Base-by-base conservation (phyloP, 768 basidiomycete genomes). In the Boletus vinaceobasis region DNA sequence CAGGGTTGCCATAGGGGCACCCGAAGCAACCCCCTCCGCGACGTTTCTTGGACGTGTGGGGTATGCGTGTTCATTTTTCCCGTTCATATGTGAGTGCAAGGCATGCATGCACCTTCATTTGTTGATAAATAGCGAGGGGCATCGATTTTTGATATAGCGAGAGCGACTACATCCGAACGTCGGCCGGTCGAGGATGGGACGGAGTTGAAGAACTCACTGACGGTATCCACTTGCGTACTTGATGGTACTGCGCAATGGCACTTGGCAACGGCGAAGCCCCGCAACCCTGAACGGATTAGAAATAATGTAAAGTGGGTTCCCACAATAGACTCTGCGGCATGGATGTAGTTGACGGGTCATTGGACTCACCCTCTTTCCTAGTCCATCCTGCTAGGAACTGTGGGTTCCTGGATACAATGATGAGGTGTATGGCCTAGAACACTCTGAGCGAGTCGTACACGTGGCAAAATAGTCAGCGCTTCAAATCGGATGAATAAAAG, bases 1-100 rank as follows among this genome's bases (percentile, higher is more conserved):
- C 53, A 14, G n/a, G 7, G 43, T 48, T n/a, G 40, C 19, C 56
- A 57, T 49, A 33, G 48, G 49, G 23, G 50, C 48, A 7, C 27
- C 10, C 2, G n/a, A 7, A 37, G 19, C 3, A 17, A 21, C n/a
- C 26, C 14, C 35, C 17, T 55, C 23, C 23, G 27, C 27, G 21
- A 21, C 6, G 4, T 43, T 38, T 7, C 4, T 13, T 10, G 11
- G 21, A 9, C 4, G 13, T 43, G 40, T 7, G n/a, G 17, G 39
- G 35, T 14, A 27, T 7, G 7, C 32, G 8, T 7, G 19, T 14
- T 6, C 1, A 23, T 15, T 6, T 23, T 27, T 5, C 17, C 27
- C 17, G 13, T 29, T 40, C 2, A 2, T 21, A 19, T 35, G 45
- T 23, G 37, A 23, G 26, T 27, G 10, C 7, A 5, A 33, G n/a